Percentiles rank a stretch among this genome's conserved stretches.
These are phyloP conservation scores for Aureobasidium melanogenum DNA, from an alignment of 2,329 filamentous ascomycete species.

Conservation along the genomic window DNA sequence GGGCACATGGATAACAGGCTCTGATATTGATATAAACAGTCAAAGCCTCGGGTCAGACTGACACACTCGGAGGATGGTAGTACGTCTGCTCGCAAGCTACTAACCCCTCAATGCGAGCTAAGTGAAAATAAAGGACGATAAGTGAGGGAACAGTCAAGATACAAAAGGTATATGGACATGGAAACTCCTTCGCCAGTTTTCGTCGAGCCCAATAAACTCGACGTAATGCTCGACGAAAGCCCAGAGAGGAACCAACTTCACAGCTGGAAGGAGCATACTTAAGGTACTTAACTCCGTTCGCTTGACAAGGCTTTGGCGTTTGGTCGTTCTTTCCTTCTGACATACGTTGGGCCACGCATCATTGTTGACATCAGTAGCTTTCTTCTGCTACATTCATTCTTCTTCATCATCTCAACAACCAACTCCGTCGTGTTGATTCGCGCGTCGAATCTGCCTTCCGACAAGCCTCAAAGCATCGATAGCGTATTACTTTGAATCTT, in stretches of 20 bases:
- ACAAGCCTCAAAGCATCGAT: constrained; percentile 2
- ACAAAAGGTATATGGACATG: neutral
- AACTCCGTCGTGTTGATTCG: neutral
- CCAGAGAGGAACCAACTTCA: neutral
- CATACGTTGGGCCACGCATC: neutral
- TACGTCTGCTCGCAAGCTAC: neutral
- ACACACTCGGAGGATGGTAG: neutral
- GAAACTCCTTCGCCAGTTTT: neutral
- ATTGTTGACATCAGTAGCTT: neutral
- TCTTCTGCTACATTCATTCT: neutral
- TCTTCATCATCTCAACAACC: neutral
- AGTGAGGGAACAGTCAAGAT: neutral
- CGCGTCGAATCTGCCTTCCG: neutral
- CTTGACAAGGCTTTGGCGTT: neutral
- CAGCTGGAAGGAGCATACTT: neutral
- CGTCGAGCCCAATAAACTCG: neutral
- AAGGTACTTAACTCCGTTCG: neutral
- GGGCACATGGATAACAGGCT: no score
- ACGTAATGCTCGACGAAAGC: neutral
- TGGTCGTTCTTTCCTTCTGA: neutral
- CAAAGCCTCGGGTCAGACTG: no score
- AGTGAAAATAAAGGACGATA: neutral
- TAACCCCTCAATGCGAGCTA: neutral
- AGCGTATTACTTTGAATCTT: constrained; percentile 4
- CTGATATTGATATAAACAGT: no score